Evolutionary conservation across 164 flowering plant genomes (phyloP).

Genomic region (Hamamelis virginiana): DNA sequence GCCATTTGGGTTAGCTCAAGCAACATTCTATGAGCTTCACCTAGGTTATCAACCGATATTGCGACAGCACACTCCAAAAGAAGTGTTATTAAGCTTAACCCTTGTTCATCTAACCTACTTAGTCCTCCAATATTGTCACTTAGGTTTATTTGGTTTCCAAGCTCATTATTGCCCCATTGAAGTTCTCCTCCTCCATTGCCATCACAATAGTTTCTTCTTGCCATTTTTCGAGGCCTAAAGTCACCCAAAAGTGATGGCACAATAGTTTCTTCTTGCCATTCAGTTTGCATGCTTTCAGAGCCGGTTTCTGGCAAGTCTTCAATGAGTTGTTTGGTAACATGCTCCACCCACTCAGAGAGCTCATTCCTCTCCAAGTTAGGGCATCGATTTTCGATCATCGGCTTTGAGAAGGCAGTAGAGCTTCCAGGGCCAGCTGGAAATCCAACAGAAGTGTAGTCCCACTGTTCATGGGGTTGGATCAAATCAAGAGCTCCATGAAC

Average conservation of each 20-base stretch:
- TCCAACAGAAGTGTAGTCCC: conserved; percentile 33
- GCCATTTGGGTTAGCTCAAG: conserved; percentile 70
- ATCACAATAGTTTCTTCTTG: conserved; percentile 16
- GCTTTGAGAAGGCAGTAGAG: conserved; percentile 15
- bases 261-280: conserved; percentile 17
- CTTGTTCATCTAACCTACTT: conserved; percentile 36
- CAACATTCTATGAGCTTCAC: conserved; percentile 60
- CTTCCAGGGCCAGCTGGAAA: conserved; percentile 2
- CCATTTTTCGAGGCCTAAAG: conserved; percentile 30
- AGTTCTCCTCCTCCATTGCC: conserved; percentile 4
- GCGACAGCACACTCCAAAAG: conserved; percentile 74
- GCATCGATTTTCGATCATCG: conserved; percentile 13
- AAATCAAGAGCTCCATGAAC: conserved; percentile 41
- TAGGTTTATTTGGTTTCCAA: not conserved
- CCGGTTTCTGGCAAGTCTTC: conserved; percentile 36
- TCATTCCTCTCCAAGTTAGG: conserved; percentile 33
- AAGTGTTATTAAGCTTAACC: conserved; percentile 40
- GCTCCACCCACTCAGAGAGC: conserved; percentile 67
- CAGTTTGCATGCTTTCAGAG: conserved; percentile 8
- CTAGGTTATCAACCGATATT: conserved; percentile 62
- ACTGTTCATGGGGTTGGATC: conserved; percentile 49
- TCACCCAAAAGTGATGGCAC: conserved; percentile 11
- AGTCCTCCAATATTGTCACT: not conserved
- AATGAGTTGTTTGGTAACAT: conserved; percentile 51
- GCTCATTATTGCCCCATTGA: conserved; percentile 20